Conservation (phyloP, 2,329 filamentous ascomycete genomes). For the Epichloe sp. region DNA sequence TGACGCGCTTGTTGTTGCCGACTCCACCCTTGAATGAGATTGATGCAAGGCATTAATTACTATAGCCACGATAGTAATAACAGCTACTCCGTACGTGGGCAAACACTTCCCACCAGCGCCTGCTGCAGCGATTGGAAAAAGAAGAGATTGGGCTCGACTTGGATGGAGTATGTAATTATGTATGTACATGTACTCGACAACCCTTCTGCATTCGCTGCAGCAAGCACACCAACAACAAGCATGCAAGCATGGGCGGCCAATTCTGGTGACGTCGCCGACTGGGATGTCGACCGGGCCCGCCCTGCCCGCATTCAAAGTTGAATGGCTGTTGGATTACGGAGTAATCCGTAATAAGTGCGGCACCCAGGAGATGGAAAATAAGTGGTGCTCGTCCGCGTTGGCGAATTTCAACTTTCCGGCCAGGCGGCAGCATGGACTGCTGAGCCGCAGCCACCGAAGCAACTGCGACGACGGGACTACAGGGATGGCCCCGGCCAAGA, state of each 20-base stretch:
- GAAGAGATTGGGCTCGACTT: too few relatives aligned
- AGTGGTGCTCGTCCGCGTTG: constrained; percentile 1
- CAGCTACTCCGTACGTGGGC: background rate
- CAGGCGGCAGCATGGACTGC: background rate
- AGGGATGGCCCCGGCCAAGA: background rate
- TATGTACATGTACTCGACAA: too few relatives aligned
- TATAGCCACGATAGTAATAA: background rate
- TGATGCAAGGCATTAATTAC: background rate
- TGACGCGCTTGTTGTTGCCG: background rate
- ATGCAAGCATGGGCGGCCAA: too few relatives aligned
- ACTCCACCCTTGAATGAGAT: background rate
- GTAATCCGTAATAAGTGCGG: background rate
- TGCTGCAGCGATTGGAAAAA: too few relatives aligned
- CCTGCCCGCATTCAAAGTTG: background rate
- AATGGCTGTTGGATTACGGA: too few relatives aligned
- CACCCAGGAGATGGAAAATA: too few relatives aligned
- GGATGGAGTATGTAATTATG: too few relatives aligned
- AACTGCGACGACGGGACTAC: background rate
- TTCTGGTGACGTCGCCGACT: too few relatives aligned
- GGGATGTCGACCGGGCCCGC: too few relatives aligned
- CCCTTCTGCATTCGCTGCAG: too few relatives aligned
- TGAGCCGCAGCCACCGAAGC: constrained; percentile 1
- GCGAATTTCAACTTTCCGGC: constrained; percentile 2
- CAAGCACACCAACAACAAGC: too few relatives aligned
- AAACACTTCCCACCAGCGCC: too few relatives aligned